These are phyloP conservation scores for Pleurotus djamor DNA, from an alignment of 768 basidiomycete species.

Conservation along the genomic window DNA sequence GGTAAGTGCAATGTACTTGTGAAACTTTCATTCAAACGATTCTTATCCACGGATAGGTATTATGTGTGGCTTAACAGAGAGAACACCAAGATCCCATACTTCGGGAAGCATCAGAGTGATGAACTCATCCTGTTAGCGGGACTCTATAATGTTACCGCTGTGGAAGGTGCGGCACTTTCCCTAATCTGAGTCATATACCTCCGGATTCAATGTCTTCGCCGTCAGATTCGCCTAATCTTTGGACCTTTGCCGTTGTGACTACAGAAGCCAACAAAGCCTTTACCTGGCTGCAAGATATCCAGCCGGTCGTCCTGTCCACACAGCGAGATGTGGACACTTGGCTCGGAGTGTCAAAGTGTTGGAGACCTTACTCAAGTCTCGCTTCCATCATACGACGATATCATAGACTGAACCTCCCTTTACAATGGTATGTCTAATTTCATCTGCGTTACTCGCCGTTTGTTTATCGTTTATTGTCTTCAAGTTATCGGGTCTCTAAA, in stretches of 20 bases:
- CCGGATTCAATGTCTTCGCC: neutral
- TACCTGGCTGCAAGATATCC: neutral
- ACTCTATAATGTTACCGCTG: constrained; percentile 71
- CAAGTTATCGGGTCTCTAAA: neutral
- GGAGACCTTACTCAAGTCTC: neutral
- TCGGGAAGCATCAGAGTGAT: constrained; percentile 64
- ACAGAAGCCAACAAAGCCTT: neutral
- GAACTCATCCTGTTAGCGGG: constrained; percentile 85
- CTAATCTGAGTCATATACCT: no score
- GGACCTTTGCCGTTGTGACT: constrained; percentile 90
- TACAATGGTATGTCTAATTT: neutral
- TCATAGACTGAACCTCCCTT: neutral
- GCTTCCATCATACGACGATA: neutral
- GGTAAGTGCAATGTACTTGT: constrained; percentile 16
- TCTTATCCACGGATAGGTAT: constrained; percentile 47
- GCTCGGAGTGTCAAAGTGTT: neutral
- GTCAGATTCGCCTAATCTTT: constrained; percentile 54
- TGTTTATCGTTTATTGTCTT: neutral
- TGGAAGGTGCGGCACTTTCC: constrained; percentile 47
- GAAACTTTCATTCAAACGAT: neutral
- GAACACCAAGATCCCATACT: constrained; percentile 77
- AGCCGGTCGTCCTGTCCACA: neutral
- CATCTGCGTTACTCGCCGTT: neutral
- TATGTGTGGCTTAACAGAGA: constrained; percentile 94
- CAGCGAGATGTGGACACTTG: neutral